Evolutionary conservation across 306 rosid species (phyloP).

Genomic region (Oxytropis ochrocephala): DNA sequence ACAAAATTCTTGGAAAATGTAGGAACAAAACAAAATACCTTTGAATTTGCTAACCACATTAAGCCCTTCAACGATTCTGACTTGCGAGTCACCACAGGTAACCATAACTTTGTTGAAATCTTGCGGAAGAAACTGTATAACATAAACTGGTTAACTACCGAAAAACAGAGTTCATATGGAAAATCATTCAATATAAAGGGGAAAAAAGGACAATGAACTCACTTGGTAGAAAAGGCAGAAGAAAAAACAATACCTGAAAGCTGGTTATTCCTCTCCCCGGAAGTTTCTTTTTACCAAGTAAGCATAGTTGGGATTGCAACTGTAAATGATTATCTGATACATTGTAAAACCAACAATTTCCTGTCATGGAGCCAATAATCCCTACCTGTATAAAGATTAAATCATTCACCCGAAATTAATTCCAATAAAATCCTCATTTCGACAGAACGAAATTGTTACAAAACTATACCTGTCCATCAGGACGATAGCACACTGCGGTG

Average conservation of each 20-base stretch:
- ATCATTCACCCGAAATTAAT: conserved; percentile 17
- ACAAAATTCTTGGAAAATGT: neutral
- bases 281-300: conserved; percentile 67
- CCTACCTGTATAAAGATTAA: conserved; percentile 51
- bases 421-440: conserved; percentile 5
- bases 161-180: neutral
- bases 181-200: neutral
- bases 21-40: conserved; percentile 42
- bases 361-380: conserved; percentile 73
- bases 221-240: conserved; percentile 9
- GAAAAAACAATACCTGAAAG: conserved; percentile 58
- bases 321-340: conserved; percentile 69
- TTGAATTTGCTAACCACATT: conserved; percentile 70
- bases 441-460: conserved; percentile 17
- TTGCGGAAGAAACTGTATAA: conserved; percentile 64
- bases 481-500: conserved; percentile 84
- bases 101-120: conserved; percentile 74
- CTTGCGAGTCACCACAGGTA: conserved; percentile 78
- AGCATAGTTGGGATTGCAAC: conserved; percentile 52
- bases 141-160: neutral
- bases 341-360: conserved; percentile 71
- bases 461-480: conserved; percentile 85
- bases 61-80: conserved; percentile 70
- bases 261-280: conserved; percentile 76
- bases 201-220: neutral